Evolutionary conservation across 2,329 filamentous ascomycete species (phyloP), one percentile per base, ranked within the genome.

Genomic region (Hymenoscyphus linearis): DNA sequence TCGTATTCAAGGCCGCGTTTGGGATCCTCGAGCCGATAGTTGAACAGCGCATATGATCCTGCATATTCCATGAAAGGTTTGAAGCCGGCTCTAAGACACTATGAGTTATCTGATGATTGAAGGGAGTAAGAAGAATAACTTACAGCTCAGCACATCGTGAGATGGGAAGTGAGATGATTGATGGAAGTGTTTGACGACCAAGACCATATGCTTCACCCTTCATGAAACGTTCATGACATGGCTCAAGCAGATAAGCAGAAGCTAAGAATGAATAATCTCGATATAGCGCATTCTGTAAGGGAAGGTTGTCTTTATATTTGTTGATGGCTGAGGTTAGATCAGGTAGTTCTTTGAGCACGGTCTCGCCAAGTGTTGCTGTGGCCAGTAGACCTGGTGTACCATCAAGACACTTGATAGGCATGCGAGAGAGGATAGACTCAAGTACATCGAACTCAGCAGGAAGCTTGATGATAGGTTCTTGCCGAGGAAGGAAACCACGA

Each of bases 11-110:
- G 78, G 12, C 85, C 85, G 25, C 70, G 75, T 57, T 75, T 74
- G 36, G 82, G 85, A 71, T 86, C 82, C 62, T 79, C 76, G 37
- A 84, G 80, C 59, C 76, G 83, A 76, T 87, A 89, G 77, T 88
- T 88, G 79, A 81, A 89, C 66, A 87, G 82, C 58, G 85, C 87
- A 71, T 87, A 88, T 59, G 81, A 87, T 62, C 83, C 86, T 61
- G 82, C 86, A 72, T 86, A 96, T 70, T 95, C 91, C 89, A 96
- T 93, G 78, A 96, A 96, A 2, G 92, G 91, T 70, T 93, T 90
- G 74, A 96, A 93, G 61, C 91, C 88, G 66, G 80, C 78, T 76
- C 58, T 82, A 78, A n/a, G 5, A 34, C 2, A 40, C 2, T 34
- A 37, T 52, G 3, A 44, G 22, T 34, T 54, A 9, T 3, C 12